Evolutionary conservation across 1,284 basidiomycete species (phyloP).

Genomic region (Melanopsichium pennsylvanicum): DNA sequence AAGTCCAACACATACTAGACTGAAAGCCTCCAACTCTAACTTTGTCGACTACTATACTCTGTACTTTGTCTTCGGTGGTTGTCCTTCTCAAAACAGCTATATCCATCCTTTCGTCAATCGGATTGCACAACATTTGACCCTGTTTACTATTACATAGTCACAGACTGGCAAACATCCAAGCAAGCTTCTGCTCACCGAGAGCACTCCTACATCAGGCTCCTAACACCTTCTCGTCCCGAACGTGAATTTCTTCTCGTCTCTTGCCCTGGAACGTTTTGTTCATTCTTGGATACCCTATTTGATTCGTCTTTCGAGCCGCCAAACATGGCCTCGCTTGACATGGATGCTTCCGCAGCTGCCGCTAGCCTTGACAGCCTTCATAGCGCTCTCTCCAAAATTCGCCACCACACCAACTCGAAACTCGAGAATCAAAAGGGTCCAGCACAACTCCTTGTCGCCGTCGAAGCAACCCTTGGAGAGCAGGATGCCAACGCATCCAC

Average conservation of each 20-base stretch:
- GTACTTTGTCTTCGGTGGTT: too few species aligned
- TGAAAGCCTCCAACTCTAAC: too few species aligned
- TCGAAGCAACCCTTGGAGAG: conserved; percentile 86
- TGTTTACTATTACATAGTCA: too few species aligned
- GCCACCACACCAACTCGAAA: conserved; percentile 82
- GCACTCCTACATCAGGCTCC: neutral
- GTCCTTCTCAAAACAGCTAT: too few species aligned
- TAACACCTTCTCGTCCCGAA: too few species aligned
- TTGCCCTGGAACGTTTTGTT: too few species aligned
- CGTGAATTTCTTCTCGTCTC: too few species aligned
- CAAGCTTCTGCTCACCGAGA: too few species aligned
- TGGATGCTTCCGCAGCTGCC: conserved; percentile 36
- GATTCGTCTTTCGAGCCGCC: neutral
- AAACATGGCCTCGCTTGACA: conserved; percentile 30
- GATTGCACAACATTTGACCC: too few species aligned
- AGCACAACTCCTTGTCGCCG: conserved; percentile 83
- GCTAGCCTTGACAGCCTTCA: conserved; percentile 42
- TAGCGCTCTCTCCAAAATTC: conserved; percentile 74
- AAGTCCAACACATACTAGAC: conserved; percentile 8
- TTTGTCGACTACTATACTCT: too few species aligned
- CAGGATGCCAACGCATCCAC: conserved; percentile 71
- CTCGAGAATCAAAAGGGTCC: conserved; percentile 88
- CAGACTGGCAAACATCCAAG: too few species aligned
- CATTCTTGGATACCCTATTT: neutral
- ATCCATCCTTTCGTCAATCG: too few species aligned